Evolutionary conservation across 1,139 yeast species (phyloP).

Genomic region (Candida glucosophila): DNA sequence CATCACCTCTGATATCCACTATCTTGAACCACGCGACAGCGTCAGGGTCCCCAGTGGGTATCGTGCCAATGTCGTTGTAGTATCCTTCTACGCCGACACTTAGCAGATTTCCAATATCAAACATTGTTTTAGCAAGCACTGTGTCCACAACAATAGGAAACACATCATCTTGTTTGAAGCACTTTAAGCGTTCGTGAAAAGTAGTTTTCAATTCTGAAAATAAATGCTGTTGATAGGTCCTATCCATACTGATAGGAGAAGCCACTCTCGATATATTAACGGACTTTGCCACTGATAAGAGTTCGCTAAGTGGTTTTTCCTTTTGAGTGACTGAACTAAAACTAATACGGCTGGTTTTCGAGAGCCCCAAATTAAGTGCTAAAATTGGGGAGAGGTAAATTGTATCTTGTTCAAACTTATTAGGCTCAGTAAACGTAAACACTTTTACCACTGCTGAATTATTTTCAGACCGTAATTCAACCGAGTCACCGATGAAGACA

Average conservation of each 20-base stretch:
- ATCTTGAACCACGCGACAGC: conserved; percentile 81
- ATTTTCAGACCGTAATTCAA: conserved; percentile 22
- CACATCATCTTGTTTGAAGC: conserved; percentile 54
- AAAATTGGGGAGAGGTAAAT: conserved; percentile 61
- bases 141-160: conserved; percentile 78
- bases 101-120: conserved; percentile 21
- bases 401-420: conserved; percentile 25
- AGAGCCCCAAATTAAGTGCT: conserved; percentile 39
- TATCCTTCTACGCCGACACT: conserved; percentile 11
- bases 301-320: conserved; percentile 12
- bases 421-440: conserved; percentile 61
- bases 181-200: conserved; percentile 51
- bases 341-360: conserved; percentile 19
- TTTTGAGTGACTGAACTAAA: conserved; percentile 13
- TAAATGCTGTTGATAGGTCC: conserved; percentile 56
- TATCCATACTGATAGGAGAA: conserved; percentile 64
- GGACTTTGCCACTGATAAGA: conserved; percentile 31
- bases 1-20: conserved; percentile 30
- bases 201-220: conserved; percentile 52
- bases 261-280: conserved; percentile 60
- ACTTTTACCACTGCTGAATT: conserved; percentile 33
- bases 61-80: conserved; percentile 22
- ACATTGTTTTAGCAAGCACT: conserved; percentile 52
- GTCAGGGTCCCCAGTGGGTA: conserved; percentile 61
- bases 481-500: conserved; percentile 62